These are phyloP conservation scores for Chenopodium quinoa DNA, from an alignment of 148 eudicot species.

Conservation along the genomic window DNA sequence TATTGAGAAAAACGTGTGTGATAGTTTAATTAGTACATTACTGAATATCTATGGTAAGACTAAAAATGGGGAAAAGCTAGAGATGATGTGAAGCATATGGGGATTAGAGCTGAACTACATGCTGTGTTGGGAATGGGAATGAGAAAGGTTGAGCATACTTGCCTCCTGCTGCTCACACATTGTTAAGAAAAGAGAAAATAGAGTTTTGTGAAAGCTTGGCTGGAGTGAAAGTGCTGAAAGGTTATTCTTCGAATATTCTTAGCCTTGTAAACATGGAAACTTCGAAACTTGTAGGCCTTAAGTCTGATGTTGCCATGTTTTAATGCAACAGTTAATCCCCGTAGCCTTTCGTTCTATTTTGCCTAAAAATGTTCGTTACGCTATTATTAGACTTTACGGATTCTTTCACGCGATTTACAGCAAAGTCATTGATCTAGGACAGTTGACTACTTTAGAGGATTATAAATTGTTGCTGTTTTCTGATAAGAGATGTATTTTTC, in stretches of 20 bases:
- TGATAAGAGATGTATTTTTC: too few relatives aligned
- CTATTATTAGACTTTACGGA: too few relatives aligned
- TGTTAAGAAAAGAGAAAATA: background rate
- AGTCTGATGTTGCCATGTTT: too few relatives aligned
- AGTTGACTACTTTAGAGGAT: too few relatives aligned
- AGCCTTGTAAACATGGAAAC: too few relatives aligned
- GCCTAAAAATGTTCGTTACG: too few relatives aligned
- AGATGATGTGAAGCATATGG: background rate
- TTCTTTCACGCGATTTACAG: too few relatives aligned
- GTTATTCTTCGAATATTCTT: background rate
- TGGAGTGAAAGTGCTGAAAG: background rate
- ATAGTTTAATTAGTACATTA: background rate
- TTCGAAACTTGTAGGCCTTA: too few relatives aligned
- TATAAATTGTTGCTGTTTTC: too few relatives aligned
- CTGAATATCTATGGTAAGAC: constrained; percentile 3
- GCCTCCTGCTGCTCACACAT: constrained; percentile 1
- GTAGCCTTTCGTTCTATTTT: too few relatives aligned
- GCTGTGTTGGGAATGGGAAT: background rate
- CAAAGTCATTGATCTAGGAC: too few relatives aligned
- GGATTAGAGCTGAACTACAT: background rate
- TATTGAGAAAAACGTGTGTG: background rate
- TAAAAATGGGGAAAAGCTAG: background rate
- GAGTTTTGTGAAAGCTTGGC: background rate
- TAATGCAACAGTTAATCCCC: too few relatives aligned
- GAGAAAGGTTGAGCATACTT: background rate